A percentile compares a stretch with the other conserved stretches of the same genome.
Evolutionary conservation across 768 basidiomycete species (phyloP).

Genomic region (Suillus placidus): DNA sequence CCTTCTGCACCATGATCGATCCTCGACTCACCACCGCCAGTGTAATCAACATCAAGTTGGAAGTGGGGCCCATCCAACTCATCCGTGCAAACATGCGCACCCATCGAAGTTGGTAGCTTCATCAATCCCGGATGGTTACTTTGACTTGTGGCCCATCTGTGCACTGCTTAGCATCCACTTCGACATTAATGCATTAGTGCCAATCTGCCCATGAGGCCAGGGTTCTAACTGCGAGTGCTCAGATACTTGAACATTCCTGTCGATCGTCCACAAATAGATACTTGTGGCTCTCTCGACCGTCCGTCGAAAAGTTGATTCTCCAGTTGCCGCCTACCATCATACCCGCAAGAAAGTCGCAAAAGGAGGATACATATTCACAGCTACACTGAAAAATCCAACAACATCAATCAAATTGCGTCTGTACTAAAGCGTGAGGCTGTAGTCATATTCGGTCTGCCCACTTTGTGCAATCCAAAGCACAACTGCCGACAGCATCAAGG

Average conservation of each 20-base stretch:
- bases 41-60: too few relatives aligned
- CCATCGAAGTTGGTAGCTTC: too few relatives aligned
- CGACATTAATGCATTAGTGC: too few relatives aligned
- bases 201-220: background rate
- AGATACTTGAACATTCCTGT: background rate
- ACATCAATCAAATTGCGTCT: background rate
- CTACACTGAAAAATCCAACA: background rate
- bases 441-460: conserved; percentile 87
- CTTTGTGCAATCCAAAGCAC: conserved; percentile 94
- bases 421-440: conserved; percentile 75
- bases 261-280: background rate
- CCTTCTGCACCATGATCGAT: too few relatives aligned
- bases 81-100: background rate
- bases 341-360: background rate
- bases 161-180: too few relatives aligned
- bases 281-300: background rate
- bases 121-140: too few relatives aligned
- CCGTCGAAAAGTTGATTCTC: background rate
- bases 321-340: background rate
- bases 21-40: too few relatives aligned
- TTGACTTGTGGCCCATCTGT: too few relatives aligned
- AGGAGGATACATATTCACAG: background rate
- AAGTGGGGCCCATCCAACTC: too few relatives aligned
- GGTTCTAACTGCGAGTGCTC: background rate
- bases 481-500: conserved; percentile 81